Evolutionary conservation across 2,329 filamentous ascomycete genomes (phyloP), one percentile per base, ranked within the genome.

Genomic region (Phialophora macrospora): DNA sequence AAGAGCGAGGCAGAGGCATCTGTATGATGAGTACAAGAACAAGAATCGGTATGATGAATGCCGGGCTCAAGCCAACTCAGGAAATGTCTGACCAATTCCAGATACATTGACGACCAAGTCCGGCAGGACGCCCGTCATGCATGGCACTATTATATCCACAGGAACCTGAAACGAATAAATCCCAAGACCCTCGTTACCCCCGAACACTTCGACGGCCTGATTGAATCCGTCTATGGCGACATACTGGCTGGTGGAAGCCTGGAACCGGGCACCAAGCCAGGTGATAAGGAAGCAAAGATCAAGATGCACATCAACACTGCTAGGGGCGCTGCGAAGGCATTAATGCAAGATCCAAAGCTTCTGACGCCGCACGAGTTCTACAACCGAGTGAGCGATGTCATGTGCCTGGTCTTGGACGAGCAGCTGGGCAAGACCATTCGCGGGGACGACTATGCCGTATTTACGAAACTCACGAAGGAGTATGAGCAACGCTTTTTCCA

Each of bases 401-500:
- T 98, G 7, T 81, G 95, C 12, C 91, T 92, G 0, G 95, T 94
- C 74, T 84, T 98, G 20, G 94, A 98, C 74, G 77, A 81, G 1
- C 74, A 87, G 14, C 77, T 87, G 67, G 85, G 85, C 38, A 77
- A 83, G 4, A 81, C 80, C 0, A 85, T 90, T 46, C 80, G 86
- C 66, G 83, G 85, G 20, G 82, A 83, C 51, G 84, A 90, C 71
- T 85, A 90, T 75, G 81, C 81, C n/a, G 93, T 97, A 66, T 97
- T 96, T 78, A 95, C 91, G 2, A 88, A 91, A 69, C 84, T 98
- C 30, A 96, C 94, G 0, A 85, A 90, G 76, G 89, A 89, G 74
- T 96, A 93, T 81, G 94, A 97, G 77, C 82, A 86, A n/a, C 85
- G 92, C 14, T 98, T 97, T 78, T 90, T 91, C 75, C 87, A 90